Conservation (phyloP, 2,329 filamentous ascomycete genomes). For the Orbilia brochopaga region DNA sequence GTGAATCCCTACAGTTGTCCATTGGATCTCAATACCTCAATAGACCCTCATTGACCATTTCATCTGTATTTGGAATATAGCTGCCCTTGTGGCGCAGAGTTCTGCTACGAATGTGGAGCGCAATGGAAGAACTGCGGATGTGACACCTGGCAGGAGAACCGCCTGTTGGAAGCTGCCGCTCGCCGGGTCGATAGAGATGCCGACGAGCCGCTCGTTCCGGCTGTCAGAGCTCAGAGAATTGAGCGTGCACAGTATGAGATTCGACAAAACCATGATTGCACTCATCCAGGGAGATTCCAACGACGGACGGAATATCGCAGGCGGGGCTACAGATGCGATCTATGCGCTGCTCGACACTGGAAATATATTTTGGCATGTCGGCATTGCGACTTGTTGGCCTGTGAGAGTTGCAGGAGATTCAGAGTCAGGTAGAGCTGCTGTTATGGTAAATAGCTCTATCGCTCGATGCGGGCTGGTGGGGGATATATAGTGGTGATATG, state of each 20-base stretch:
- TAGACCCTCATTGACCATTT: background rate
- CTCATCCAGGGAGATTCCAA: conserved; percentile 21
- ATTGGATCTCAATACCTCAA: too few species aligned
- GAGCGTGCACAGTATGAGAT: conserved; percentile 14
- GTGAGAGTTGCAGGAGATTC: conserved; percentile 38
- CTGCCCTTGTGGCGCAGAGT: conserved; percentile 36
- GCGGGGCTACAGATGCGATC: conserved; percentile 18
- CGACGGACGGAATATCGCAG: conserved; percentile 9
- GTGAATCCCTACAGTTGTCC: background rate
- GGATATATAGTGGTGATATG: background rate
- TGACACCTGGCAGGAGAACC: conserved; percentile 12
- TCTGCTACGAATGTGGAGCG: conserved; percentile 33
- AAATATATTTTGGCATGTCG: conserved; percentile 33
- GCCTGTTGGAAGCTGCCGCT: conserved; percentile 14
- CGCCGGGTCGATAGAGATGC: conserved; percentile 28
- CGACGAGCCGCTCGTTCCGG: background rate
- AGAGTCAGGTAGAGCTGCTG: conserved; percentile 8
- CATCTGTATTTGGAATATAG: background rate
- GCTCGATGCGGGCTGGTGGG: too few species aligned
- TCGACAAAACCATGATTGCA: conserved; percentile 15
- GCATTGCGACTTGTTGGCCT: conserved; percentile 23
- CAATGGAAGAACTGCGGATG: conserved; percentile 30
- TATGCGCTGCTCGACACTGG: conserved; percentile 19
- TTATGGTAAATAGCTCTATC: too few species aligned
- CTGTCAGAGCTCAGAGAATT: conserved; percentile 14